A percentile compares a stretch with the other conserved stretches of the same genome.
phyloP scores from a whole-genome alignment of 1,284 basidiomycete species.

The Tetrapyrgos nigripes region DNA sequence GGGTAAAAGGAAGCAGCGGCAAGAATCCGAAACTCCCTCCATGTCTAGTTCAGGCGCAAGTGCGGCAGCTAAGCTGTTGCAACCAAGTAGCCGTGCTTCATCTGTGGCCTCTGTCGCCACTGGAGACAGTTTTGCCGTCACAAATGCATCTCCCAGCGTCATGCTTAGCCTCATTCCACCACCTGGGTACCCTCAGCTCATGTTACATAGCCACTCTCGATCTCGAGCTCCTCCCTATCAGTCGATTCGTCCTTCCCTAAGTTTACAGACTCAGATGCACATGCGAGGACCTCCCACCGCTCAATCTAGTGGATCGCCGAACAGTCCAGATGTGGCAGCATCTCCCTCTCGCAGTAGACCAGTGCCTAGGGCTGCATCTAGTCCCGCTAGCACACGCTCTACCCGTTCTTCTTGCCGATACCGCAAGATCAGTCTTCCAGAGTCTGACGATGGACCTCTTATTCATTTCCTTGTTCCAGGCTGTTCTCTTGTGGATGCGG shows the following conservation, averaged over 20 bases:
- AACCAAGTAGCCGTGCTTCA: conserved; percentile 44
- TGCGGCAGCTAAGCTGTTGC: conserved; percentile 40
- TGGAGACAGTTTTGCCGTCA: conserved; percentile 32
- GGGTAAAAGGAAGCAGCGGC: conserved; percentile 22
- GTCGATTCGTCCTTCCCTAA: conserved; percentile 34
- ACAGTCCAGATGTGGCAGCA: background rate
- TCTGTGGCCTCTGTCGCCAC: conserved; percentile 52
- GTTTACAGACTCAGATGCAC: conserved; percentile 18
- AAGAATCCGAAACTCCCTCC: conserved; percentile 18
- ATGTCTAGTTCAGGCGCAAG: conserved; percentile 42
- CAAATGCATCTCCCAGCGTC: conserved; percentile 37
- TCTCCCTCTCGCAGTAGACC: conserved; percentile 7
- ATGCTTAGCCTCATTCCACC: conserved; percentile 27
- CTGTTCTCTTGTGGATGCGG: conserved; percentile 61
- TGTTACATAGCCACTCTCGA: conserved; percentile 17
- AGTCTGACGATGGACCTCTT: conserved; percentile 52
- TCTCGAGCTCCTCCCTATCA: conserved; percentile 30
- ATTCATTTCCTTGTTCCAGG: conserved; percentile 69
- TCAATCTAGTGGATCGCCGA: background rate
- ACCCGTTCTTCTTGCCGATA: conserved; percentile 71
- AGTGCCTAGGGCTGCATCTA: conserved; percentile 16
- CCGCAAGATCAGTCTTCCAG: conserved; percentile 67
- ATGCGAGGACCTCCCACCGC: background rate
- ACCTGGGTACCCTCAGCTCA: conserved; percentile 24
- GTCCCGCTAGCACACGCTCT: conserved; percentile 39